These are phyloP conservation scores for Baudoinia panamericana DNA, from an alignment of 495 filamentous ascomycete species.

Conservation along the genomic window DNA sequence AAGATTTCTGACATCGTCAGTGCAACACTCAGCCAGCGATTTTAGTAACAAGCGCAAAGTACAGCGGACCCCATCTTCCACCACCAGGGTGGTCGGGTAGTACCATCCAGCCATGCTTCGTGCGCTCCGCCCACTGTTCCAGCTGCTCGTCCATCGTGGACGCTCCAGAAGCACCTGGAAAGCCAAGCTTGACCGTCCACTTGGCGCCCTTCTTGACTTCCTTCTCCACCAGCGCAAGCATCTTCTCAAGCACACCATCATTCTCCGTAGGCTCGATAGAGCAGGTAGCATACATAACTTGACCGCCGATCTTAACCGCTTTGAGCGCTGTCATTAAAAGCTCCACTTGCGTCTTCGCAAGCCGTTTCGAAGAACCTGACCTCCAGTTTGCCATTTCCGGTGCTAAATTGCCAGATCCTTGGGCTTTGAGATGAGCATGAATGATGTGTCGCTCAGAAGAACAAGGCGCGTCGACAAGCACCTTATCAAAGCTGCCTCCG, in stretches of 20 bases:
- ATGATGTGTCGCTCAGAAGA: slow-evolving; percentile 18
- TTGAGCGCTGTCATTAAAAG: slow-evolving; percentile 13
- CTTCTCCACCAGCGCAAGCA: slow-evolving; percentile 21
- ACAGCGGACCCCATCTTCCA: slow-evolving; percentile 15
- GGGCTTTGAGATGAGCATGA: slow-evolving; percentile 9
- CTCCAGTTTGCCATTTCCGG: slow-evolving; percentile 17
- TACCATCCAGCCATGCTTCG: slow-evolving; percentile 15
- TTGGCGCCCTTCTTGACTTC: slow-evolving; percentile 32
- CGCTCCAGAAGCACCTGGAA: neutral
- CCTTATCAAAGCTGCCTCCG: slow-evolving; percentile 8
- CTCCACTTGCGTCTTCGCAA: slow-evolving; percentile 11
- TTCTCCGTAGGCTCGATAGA: slow-evolving; percentile 15
- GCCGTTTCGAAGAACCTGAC: slow-evolving; percentile 7
- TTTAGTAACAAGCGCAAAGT: slow-evolving; percentile 11
- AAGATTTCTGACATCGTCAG: neutral
- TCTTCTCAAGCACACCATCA: slow-evolving; percentile 18
- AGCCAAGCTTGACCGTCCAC: slow-evolving; percentile 11
- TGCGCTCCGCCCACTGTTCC: slow-evolving; percentile 12
- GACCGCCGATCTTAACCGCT: slow-evolving; percentile 5
- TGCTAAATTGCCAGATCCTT: neutral
- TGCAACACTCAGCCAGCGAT: no score
- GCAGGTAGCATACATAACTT: slow-evolving; percentile 15
- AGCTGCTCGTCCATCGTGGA: neutral
- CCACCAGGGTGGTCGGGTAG: slow-evolving; percentile 11
- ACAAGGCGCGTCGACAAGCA: slow-evolving; percentile 15